Evolutionary conservation across 2,329 filamentous ascomycete genomes (phyloP), one percentile per base, ranked within the genome.

Genomic region (Penicillium sp.): DNA sequence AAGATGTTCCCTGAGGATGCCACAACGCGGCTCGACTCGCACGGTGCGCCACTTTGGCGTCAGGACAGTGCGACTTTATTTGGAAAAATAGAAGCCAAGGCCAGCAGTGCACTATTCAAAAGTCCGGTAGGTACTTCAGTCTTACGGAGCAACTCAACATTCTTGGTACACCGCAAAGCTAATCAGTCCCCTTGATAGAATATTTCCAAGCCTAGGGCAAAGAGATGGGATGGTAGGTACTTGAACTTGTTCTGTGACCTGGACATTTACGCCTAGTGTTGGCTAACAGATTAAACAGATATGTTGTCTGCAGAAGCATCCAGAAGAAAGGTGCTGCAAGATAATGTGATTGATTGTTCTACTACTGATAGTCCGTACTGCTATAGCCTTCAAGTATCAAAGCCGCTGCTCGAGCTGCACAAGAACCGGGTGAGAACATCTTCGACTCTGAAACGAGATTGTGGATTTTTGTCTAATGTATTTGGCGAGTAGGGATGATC

Each of bases 321-420:
- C 11, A 40, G 18, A 23, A 20, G 31, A 11, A 18, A 33, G 36
- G 36, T 32, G 33, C 13, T 6, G 11, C n/a, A 7, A 16, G 2
- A 15, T 5, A n/a, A n/a, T n/a, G n/a, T n/a, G n/a, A n/a, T n/a
- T n/a, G n/a, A n/a, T n/a, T n/a, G n/a, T n/a, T n/a, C n/a, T n/a
- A n/a, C n/a, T n/a, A n/a, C n/a, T n/a, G n/a, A n/a, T n/a, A n/a
- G 19, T 21, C n/a, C 15, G n/a, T 6, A 33, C 9, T 23, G 6
- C 14, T 11, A n/a, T 14, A 40, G 25, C 37, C 37, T 10, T 34
- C 37, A 4, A 40, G 21, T 20, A 40, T 40, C 30, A 40, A 40
- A 28, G 31, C 30, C 2, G 21, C 23, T 14, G 30, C 37, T 14
- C 23, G 37, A 15, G 37, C 30, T n/a, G 37, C 37, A 5, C 18